These are phyloP conservation scores for Penicillium italicum DNA, from an alignment of 2,329 filamentous ascomycete genomes.

Conservation along the genomic window DNA sequence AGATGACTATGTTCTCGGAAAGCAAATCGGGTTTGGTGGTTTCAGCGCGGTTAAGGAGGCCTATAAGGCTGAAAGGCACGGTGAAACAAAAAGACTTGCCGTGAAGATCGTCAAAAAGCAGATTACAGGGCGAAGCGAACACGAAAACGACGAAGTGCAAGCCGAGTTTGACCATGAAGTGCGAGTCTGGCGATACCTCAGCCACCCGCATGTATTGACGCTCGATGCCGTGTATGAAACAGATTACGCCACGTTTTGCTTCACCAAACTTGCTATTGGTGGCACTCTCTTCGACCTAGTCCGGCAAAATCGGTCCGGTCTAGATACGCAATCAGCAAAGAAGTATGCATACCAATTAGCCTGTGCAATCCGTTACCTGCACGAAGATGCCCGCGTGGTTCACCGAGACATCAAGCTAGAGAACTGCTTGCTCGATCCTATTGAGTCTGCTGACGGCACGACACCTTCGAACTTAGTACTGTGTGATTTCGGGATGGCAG, in stretches of 20 bases:
- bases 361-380: slow-evolving; percentile 62
- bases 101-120: slow-evolving; percentile 66
- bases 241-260: slow-evolving; percentile 66
- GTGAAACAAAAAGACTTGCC: slow-evolving; percentile 52
- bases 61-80: slow-evolving; percentile 57
- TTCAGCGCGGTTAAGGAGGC: slow-evolving; percentile 67
- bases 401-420: slow-evolving; percentile 68
- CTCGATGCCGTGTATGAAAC: slow-evolving; percentile 64
- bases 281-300: slow-evolving; percentile 64
- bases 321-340: slow-evolving; percentile 52
- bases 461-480: slow-evolving; percentile 57
- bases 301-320: slow-evolving; percentile 52
- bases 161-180: slow-evolving; percentile 68
- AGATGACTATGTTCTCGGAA: slow-evolving; percentile 64
- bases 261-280: slow-evolving; percentile 61
- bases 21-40: slow-evolving; percentile 62
- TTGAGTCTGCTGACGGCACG: slow-evolving; percentile 45
- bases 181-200: slow-evolving; percentile 62
- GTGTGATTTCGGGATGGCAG: slow-evolving; percentile 67
- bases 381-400: slow-evolving; percentile 63
- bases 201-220: slow-evolving; percentile 59
- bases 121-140: slow-evolving; percentile 53
- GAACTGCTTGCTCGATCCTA: slow-evolving; percentile 62
- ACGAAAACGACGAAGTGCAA: slow-evolving; percentile 62
- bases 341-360: slow-evolving; percentile 62